These are phyloP conservation scores for Backusella liffmaniae DNA, from an alignment of 192 early-diverging fungal genomes.

Conservation along the genomic window DNA sequence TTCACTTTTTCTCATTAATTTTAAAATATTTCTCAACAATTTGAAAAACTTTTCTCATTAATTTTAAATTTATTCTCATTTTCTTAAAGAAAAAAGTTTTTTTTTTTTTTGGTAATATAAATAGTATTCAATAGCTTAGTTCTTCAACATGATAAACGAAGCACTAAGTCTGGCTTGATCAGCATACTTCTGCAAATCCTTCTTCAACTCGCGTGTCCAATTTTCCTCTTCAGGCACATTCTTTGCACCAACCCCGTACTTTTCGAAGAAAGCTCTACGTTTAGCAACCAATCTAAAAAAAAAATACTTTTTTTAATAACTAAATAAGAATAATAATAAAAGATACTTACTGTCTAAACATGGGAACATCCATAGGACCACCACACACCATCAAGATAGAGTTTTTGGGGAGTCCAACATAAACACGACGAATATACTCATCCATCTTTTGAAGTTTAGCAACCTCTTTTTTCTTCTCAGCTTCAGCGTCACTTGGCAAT, in stretches of 20 bases:
- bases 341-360: slow-evolving; percentile 22
- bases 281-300: slow-evolving; percentile 25
- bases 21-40: no score
- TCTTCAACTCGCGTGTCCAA: slow-evolving; percentile 9
- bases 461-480: slow-evolving; percentile 18
- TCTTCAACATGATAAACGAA: background rate
- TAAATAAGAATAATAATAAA: background rate
- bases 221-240: slow-evolving; percentile 33
- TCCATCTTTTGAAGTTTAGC: slow-evolving; percentile 33
- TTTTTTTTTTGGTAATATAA: no score
- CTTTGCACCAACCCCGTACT: slow-evolving; percentile 22
- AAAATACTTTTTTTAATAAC: background rate
- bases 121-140: background rate
- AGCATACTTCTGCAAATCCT: slow-evolving; percentile 3
- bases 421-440: slow-evolving; percentile 29
- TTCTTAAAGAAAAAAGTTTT: no score
- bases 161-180: background rate
- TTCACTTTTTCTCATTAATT: no score
- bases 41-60: no score
- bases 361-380: slow-evolving; percentile 39
- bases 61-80: no score
- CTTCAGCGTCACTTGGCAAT: background rate
- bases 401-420: slow-evolving; percentile 30
- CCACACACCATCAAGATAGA: slow-evolving; percentile 42
- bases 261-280: slow-evolving; percentile 31